Conservation (phyloP, 768 basidiomycete genomes). For the Gautieria morchelliformis region DNA sequence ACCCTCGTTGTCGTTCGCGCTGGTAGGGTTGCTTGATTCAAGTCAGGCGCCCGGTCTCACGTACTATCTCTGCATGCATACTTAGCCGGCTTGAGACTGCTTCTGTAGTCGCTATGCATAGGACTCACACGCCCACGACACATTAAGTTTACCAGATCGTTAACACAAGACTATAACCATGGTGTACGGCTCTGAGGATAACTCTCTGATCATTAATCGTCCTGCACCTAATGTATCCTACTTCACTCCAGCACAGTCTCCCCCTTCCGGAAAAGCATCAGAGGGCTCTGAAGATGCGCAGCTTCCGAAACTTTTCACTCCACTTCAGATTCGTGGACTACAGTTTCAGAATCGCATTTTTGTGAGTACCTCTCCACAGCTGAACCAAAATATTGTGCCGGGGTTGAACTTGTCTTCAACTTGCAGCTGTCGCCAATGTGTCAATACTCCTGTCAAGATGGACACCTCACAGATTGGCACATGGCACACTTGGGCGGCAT, state of each 20-base stretch:
- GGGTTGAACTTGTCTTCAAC: background rate
- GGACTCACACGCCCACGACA: too few species aligned
- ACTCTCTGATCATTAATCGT: slow-evolving; percentile 20
- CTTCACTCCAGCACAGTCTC: slow-evolving; percentile 38
- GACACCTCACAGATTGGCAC: slow-evolving; percentile 46
- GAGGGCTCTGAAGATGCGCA: slow-evolving; percentile 31
- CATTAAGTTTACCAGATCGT: too few species aligned
- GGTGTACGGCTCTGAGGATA: background rate
- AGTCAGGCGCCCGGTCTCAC: too few species aligned
- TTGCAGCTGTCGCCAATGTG: slow-evolving; percentile 41
- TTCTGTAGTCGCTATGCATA: too few species aligned
- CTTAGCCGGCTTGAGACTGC: too few species aligned
- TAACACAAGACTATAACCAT: background rate
- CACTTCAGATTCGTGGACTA: slow-evolving; percentile 42
- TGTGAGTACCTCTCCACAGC: slow-evolving; percentile 11
- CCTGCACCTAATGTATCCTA: slow-evolving; percentile 34
- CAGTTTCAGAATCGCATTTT: slow-evolving; percentile 48
- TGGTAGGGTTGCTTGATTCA: too few species aligned
- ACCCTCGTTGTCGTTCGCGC: too few species aligned
- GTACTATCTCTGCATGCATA: too few species aligned
- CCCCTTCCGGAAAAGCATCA: slow-evolving; percentile 35
- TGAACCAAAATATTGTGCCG: too few species aligned
- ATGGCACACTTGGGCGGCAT: slow-evolving; percentile 47
- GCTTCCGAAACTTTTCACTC: slow-evolving; percentile 36
- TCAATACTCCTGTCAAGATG: slow-evolving; percentile 51